phyloP scores from a whole-genome alignment of 73 alveolate genomes.

The Stentor roeselii region DNA sequence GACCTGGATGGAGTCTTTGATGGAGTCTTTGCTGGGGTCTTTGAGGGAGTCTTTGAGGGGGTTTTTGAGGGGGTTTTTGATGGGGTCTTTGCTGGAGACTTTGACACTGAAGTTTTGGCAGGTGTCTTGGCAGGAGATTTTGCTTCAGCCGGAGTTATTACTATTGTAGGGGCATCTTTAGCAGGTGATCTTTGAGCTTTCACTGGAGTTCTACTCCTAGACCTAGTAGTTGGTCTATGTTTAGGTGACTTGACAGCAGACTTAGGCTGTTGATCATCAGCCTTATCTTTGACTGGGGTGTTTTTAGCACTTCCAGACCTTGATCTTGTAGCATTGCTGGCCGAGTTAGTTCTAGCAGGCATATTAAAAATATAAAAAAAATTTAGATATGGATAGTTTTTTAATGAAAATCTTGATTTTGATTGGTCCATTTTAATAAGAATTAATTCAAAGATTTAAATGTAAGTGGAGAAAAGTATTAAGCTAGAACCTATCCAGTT shows the following conservation, averaged over 20 bases:
- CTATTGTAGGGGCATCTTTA: background rate
- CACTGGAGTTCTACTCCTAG: background rate
- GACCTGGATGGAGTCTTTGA: no score
- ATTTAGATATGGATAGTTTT: background rate
- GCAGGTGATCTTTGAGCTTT: slow-evolving; percentile 9
- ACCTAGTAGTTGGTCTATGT: background rate
- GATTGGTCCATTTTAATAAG: background rate
- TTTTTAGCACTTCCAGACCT: background rate
- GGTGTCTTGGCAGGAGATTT: background rate
- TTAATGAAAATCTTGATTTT: background rate
- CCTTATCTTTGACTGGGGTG: background rate
- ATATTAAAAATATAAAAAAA: no score
- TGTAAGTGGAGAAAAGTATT: no score
- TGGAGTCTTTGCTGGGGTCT: no score
- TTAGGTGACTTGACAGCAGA: background rate
- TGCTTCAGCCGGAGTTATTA: background rate
- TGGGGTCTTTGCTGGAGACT: no score
- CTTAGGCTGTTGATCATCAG: background rate
- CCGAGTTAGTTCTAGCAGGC: background rate
- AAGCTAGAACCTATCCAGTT: background rate
- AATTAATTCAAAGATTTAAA: no score
- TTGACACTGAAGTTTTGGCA: background rate
- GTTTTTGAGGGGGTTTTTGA: no score
- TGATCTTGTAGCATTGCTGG: background rate
- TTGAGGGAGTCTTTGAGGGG: no score